Conservation (phyloP, 2,329 filamentous ascomycete species). For the Cryphonectria nitschkei region DNA sequence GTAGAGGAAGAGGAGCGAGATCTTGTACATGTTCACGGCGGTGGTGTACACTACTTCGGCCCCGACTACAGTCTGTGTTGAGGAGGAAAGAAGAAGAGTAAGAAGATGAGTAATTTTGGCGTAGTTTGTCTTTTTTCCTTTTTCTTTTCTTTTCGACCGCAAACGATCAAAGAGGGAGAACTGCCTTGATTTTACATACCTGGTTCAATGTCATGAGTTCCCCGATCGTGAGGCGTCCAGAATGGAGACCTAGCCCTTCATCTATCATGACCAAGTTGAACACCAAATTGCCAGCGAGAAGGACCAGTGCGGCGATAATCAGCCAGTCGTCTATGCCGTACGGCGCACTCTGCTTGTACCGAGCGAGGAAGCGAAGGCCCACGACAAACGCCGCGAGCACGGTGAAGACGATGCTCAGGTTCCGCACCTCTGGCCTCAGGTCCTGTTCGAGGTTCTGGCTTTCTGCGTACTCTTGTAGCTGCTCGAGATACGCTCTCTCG, state of each 20-base stretch:
- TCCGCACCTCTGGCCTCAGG: constrained; percentile 10
- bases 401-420: constrained; percentile 37
- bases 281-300: constrained; percentile 13
- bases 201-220: constrained; percentile 15
- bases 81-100: background rate
- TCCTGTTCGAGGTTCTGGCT: constrained; percentile 16
- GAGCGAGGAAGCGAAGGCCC: constrained; percentile 11
- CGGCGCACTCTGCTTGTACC: constrained; percentile 13
- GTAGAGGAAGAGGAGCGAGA: constrained; percentile 23
- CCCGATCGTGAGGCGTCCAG: constrained; percentile 15
- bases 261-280: constrained; percentile 22
- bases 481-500: constrained; percentile 18
- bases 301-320: constrained; percentile 7
- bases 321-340: constrained; percentile 25
- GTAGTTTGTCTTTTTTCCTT: too few relatives aligned
- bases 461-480: constrained; percentile 11
- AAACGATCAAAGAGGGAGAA: too few relatives aligned
- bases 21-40: constrained; percentile 22
- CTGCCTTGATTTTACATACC: background rate
- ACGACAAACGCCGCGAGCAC: constrained; percentile 14
- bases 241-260: constrained; percentile 17
- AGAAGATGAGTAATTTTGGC: background rate
- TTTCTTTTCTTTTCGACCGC: too few relatives aligned
- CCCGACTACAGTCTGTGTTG: constrained; percentile 15
- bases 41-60: constrained; percentile 21